phyloP scores from a whole-genome alignment of 176 grass and related monocot genomes.

The Lolium rigidum region DNA sequence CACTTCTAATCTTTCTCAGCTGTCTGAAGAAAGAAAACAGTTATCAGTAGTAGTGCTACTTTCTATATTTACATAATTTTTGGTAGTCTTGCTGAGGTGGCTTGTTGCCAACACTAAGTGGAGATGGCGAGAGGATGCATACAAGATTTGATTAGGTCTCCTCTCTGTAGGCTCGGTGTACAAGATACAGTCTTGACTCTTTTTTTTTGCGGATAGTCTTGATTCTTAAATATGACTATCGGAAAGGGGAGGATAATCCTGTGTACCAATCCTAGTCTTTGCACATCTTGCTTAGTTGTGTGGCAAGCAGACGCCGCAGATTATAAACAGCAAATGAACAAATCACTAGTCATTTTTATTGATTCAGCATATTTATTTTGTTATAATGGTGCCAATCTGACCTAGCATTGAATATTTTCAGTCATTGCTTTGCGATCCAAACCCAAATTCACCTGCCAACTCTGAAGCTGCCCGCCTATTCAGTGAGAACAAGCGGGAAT shows the following conservation, averaged over 20 bases:
- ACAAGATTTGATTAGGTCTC: not conserved
- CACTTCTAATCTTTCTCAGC: not conserved
- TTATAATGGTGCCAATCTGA: slow-evolving; percentile 15
- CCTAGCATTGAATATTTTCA: slow-evolving; percentile 43
- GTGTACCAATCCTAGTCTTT: not conserved
- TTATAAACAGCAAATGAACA: not conserved
- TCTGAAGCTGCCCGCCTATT: slow-evolving; percentile 93
- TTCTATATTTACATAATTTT: not conserved
- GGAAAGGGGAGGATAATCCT: not conserved
- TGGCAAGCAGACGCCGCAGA: not conserved
- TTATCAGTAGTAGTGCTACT: not conserved
- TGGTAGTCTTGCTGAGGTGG: not conserved
- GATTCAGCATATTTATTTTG: not conserved
- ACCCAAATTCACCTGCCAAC: slow-evolving; percentile 94
- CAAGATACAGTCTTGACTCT: not conserved
- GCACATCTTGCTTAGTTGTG: not conserved
- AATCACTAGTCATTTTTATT: not conserved
- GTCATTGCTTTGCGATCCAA: slow-evolving; percentile 94
- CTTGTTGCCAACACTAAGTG: not conserved
- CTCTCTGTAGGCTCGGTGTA: slow-evolving; percentile 4
- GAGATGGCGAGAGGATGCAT: not conserved
- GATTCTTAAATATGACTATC: not conserved
- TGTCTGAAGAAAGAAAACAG: not conserved
- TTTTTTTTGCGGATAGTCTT: not conserved
- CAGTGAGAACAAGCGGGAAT: slow-evolving; percentile 95